These are phyloP conservation scores for Dactylonectria estremocensis DNA, from an alignment of 2,329 filamentous ascomycete genomes.

Conservation along the genomic window DNA sequence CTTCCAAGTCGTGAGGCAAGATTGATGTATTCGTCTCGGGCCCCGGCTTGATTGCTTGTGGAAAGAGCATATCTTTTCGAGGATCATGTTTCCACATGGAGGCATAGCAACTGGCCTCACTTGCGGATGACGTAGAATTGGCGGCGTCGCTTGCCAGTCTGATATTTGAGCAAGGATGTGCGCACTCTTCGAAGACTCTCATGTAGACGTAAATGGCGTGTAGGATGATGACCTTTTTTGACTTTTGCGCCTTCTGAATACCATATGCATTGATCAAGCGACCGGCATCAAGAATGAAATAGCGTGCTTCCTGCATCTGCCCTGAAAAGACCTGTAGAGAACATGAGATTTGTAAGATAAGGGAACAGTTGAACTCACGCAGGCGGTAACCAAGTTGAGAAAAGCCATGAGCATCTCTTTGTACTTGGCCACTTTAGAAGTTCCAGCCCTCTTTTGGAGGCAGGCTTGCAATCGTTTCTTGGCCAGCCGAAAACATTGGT, in stretches of 20 bases:
- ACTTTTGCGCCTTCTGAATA: conserved; percentile 2
- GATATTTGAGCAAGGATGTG: not conserved
- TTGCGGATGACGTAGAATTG: not conserved
- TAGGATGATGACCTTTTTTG: not conserved
- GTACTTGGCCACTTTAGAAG: conserved; percentile 1
- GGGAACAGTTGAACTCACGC: not conserved
- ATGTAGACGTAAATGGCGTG: conserved; percentile 6
- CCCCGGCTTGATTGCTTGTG: not conserved
- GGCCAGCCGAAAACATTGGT: not conserved
- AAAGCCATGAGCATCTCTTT: conserved; percentile 4
- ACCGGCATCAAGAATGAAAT: conserved; percentile 1
- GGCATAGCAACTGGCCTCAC: not conserved
- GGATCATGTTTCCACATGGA: not conserved
- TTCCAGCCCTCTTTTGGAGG: not conserved
- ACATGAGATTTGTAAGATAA: not conserved
- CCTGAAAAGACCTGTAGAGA: not conserved
- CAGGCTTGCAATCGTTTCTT: not conserved
- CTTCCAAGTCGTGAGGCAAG: not conserved
- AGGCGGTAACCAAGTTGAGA: not conserved
- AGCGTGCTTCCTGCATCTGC: conserved; percentile 3
- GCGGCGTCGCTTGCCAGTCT: not conserved
- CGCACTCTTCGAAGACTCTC: conserved; percentile 4
- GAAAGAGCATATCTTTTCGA: not conserved
- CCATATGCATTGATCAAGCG: conserved; percentile 4
- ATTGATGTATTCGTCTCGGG: not conserved